Base-by-base conservation (phyloP, 2,329 filamentous ascomycete genomes). In the Gnomoniopsis sp. region DNA sequence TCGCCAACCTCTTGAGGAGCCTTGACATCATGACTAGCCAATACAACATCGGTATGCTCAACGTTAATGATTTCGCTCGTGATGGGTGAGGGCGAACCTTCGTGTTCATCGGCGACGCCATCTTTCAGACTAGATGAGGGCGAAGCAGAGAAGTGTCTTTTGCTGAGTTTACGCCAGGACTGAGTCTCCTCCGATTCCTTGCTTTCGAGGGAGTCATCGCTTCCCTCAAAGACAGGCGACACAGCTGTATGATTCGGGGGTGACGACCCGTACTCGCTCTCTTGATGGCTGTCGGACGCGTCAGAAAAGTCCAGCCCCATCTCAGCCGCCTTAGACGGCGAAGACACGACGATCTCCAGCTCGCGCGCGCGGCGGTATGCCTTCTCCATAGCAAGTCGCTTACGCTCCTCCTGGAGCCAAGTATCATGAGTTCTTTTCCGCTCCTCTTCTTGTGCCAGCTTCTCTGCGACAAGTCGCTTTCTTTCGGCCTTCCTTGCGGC, bases 361-460 rank as follows among this genome's bases (percentile, higher is more conserved):
- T 59, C 53, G n/a, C 55, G 46, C 14, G 57, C 59, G 10, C 57
- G 53, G 34, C 57, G 59, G 46, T 54, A 53, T 1, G 59, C 59
- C 33, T 38, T 22, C 23, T 59, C 59, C 15, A 56, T 36, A 2
- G 59, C 59, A 14, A 48, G 15, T 19, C 48, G 54, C 33, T 62
- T 62, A 15, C 49, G 48, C 44, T 54, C 33, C 22, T 61, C 55
- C 30, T 55, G 17, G 8, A 49, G 22, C 14, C 41, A 22, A 7
- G 51, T 47, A 11, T 34, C 11, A 23, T 53, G 15, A 7, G 33
- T 23, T 46, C 49, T 34, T 8, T 12, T 22, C n/a, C 49, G 17
- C 14, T 55, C 30, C 15, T 52, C 43, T 15, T 47, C 34, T 44
- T 26, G 44, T 3, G 46, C 34, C 15, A 17, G 48, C 1, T 4